Evolutionary conservation across 352 stramenopile genomes (phyloP).

Genomic region (Phytophthora colocasiae): DNA sequence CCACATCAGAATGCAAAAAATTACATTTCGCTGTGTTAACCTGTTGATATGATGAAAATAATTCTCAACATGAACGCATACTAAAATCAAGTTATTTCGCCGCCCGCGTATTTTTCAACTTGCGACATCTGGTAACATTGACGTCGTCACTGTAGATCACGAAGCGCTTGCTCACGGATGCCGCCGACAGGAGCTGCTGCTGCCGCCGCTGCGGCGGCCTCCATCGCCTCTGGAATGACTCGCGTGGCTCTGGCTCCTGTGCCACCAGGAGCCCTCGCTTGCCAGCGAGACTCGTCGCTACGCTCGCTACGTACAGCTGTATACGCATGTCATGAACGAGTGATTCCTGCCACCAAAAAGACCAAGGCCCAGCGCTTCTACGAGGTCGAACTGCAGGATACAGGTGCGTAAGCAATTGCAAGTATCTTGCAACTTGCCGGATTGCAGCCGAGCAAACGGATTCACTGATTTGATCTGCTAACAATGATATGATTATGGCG

Average conservation of each 20-base stretch:
- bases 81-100: neutral
- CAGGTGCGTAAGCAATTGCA: slow-evolving; percentile 32
- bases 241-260: slow-evolving; percentile 23
- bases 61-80: no score
- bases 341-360: slow-evolving; percentile 42
- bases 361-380: slow-evolving; percentile 49
- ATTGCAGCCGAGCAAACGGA: neutral
- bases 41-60: neutral
- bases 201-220: slow-evolving; percentile 23
- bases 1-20: neutral
- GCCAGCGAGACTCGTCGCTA: slow-evolving; percentile 73
- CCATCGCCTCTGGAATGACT: slow-evolving; percentile 10
- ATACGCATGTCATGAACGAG: slow-evolving; percentile 41
- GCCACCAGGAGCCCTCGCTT: slow-evolving; percentile 59
- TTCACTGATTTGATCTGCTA: slow-evolving; percentile 9
- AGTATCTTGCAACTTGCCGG: neutral
- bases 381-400: slow-evolving; percentile 76
- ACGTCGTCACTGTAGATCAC: slow-evolving; percentile 1
- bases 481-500: slow-evolving; percentile 28
- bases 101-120: slow-evolving; percentile 11
- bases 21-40: neutral
- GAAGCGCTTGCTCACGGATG: slow-evolving; percentile 24
- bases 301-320: slow-evolving; percentile 57
- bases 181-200: slow-evolving; percentile 28
- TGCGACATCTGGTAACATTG: slow-evolving; percentile 17